Evolutionary conservation across 495 filamentous ascomycete species (phyloP), one percentile per base, ranked within the genome.

Genomic region (Podospora conica): DNA sequence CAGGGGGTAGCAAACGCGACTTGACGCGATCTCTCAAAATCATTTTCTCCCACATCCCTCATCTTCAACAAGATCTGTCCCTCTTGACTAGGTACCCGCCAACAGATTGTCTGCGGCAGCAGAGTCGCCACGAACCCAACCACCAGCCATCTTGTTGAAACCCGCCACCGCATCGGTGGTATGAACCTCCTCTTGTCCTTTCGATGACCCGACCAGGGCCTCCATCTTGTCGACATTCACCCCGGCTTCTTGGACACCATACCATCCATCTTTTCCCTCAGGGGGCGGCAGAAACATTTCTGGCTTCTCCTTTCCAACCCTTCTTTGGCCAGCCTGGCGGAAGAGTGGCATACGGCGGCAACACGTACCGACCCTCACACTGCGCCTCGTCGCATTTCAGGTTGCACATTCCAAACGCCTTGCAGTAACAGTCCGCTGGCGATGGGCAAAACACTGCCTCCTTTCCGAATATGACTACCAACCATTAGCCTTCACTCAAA

Each of bases 391-490:
- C 28, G 66, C 73, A 78, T 9, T 62, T 24, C 6, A 90, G 65
- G 68, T 84, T 73, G 72, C 87, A 90, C 55, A 85, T 67, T 0
- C 86, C 86, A 69, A 84, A 90, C 15, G 85, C 79, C 66, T 86
- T 85, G 75, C 87, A 90, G 66, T 88, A 88, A 69, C 87, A 90
- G 28, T 83, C 79, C 25, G 73, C 71, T 15, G 86, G 82, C 1
- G 73, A 72, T 0, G 87, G 87, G 62, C 87, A 90, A 68, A 85
- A 75, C 6, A 87, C 78, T 15, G 84, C 74, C 15, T 73, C 69
- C 61, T 75, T 79, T 29, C 77, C 75, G 33, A 78, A 78, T n/a
- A 78, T 76, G 22, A 79, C 76, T 75, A 18, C 9, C 24, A 22
- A n/a, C 40, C 6, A 10, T 69, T 40, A 18, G 82, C 75, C 70